phyloP scores from a whole-genome alignment of 192 early-diverging fungal genomes.

The Thamnidium elegans region DNA sequence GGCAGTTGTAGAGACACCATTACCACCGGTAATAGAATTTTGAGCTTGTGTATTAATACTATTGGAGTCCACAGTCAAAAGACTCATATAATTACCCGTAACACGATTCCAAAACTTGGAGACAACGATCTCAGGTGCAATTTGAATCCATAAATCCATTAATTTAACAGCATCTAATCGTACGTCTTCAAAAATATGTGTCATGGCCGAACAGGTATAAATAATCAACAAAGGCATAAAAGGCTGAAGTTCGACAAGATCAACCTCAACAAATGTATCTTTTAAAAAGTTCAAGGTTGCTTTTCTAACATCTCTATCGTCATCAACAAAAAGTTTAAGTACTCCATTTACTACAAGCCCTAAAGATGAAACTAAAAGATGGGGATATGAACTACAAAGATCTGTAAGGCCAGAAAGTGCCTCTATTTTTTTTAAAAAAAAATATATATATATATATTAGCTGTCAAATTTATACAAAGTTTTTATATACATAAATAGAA shows the following conservation, averaged over 20 bases:
- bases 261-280: conserved; percentile 29
- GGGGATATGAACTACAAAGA: conserved; percentile 43
- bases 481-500: background rate
- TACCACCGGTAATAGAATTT: conserved; percentile 1
- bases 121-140: conserved; percentile 60
- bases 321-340: conserved; percentile 49
- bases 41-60: conserved; percentile 32
- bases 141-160: conserved; percentile 68
- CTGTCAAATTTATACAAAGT: background rate
- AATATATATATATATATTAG: too few species aligned
- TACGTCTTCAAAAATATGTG: conserved; percentile 85
- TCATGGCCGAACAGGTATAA: conserved; percentile 84
- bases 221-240: conserved; percentile 77
- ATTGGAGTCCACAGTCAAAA: conserved; percentile 56
- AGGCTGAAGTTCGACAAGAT: conserved; percentile 61
- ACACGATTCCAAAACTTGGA: conserved; percentile 67
- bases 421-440: conserved; percentile 30
- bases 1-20: conserved; percentile 1
- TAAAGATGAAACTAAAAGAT: conserved; percentile 42
- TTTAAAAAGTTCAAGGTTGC: conserved; percentile 35
- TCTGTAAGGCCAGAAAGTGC: conserved; percentile 47
- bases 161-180: conserved; percentile 77
- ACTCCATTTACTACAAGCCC: conserved; percentile 46
- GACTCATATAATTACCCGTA: conserved; percentile 59
- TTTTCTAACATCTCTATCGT: conserved; percentile 43